Percentiles rank a stretch among this genome's conserved stretches.
Conservation (phyloP, 148 eudicot species). For the Hydrangea macrophylla region DNA sequence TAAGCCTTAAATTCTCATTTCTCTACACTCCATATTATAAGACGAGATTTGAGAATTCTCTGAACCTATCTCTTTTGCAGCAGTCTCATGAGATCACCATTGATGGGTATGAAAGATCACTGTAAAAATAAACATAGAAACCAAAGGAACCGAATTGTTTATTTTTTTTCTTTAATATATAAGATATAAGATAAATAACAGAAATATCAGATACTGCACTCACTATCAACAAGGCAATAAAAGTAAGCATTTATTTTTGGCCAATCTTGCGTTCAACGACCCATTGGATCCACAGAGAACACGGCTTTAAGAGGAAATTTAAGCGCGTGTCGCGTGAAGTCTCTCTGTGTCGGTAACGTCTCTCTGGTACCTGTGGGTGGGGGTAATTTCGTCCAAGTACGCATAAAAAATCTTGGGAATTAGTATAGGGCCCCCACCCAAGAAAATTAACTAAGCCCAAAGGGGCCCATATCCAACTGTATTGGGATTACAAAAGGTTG, state of each 20-base stretch:
- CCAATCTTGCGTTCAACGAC: slow-evolving; percentile 24
- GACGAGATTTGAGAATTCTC: background rate
- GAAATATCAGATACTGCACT: background rate
- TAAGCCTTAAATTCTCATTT: background rate
- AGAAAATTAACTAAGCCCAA: too few species aligned
- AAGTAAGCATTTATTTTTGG: slow-evolving; percentile 9
- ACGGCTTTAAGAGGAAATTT: background rate
- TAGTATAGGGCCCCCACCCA: too few species aligned
- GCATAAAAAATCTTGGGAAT: too few species aligned
- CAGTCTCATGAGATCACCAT: background rate
- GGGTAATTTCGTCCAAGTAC: background rate
- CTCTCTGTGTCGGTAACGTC: background rate
- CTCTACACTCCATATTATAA: background rate
- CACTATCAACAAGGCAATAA: slow-evolving; percentile 10
- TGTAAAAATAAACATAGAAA: background rate
- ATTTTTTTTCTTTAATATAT: too few species aligned
- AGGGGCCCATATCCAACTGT: too few species aligned
- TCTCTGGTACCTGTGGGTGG: background rate
- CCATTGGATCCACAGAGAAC: slow-evolving; percentile 3
- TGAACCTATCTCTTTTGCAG: background rate
- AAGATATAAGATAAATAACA: background rate
- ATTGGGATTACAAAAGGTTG: too few species aligned
- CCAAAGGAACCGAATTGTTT: background rate
- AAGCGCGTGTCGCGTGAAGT: background rate
- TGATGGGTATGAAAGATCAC: background rate